Percentiles rank a stretch among this genome's conserved stretches.
phyloP scores from a whole-genome alignment of 192 early-diverging fungal genomes.

The Chytriomyces sp. region DNA sequence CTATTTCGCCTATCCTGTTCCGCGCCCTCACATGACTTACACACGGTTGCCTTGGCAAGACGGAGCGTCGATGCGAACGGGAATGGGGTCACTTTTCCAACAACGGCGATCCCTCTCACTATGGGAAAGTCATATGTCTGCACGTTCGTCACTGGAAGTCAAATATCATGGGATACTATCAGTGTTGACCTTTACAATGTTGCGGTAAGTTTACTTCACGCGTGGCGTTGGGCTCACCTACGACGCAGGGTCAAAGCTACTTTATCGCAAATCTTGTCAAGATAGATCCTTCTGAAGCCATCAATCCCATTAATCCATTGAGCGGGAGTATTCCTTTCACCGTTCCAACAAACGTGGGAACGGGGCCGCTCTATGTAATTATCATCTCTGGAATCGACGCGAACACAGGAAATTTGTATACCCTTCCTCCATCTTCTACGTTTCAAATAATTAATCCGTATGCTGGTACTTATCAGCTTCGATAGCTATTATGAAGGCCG shows the following conservation, averaged over 20 bases:
- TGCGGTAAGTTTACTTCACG: background rate
- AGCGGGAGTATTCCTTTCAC: slow-evolving; percentile 17
- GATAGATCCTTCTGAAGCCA: slow-evolving; percentile 21
- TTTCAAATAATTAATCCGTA: slow-evolving; percentile 19
- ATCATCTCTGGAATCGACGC: slow-evolving; percentile 6
- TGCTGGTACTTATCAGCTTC: background rate
- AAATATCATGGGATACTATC: slow-evolving; percentile 12
- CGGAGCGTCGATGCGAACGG: slow-evolving; percentile 7
- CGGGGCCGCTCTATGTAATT: slow-evolving; percentile 5
- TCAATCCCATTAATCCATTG: slow-evolving; percentile 6
- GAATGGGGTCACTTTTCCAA: slow-evolving; percentile 19
- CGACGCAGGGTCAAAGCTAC: background rate
- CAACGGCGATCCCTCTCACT: background rate
- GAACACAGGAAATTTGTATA: background rate
- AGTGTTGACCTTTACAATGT: slow-evolving; percentile 10
- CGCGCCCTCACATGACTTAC: background rate
- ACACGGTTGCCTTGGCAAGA: background rate
- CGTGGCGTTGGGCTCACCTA: background rate
- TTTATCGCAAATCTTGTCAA: slow-evolving; percentile 14
- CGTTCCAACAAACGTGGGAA: slow-evolving; percentile 6
- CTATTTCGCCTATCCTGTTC: no score
- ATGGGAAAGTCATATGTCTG: slow-evolving; percentile 21
- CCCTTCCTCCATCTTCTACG: background rate
- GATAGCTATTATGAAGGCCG: background rate
- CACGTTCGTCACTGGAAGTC: slow-evolving; percentile 8